These are phyloP conservation scores for Aspergillus uvarum DNA, from an alignment of 2,329 filamentous ascomycete genomes.

Conservation along the genomic window DNA sequence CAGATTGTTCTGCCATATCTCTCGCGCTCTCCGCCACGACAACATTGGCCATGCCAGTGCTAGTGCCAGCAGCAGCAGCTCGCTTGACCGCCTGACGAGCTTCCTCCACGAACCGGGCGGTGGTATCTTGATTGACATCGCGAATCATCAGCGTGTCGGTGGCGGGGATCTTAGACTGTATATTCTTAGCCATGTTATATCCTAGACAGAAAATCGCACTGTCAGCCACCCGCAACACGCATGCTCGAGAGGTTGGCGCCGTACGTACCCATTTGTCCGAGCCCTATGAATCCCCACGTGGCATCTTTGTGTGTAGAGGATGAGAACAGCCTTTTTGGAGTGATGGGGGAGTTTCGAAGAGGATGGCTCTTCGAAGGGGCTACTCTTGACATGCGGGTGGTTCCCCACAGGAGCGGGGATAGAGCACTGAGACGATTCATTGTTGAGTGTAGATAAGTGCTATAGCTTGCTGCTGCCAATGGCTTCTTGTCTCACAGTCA, in stretches of 20 bases:
- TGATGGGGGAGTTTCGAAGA: neutral
- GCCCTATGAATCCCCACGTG: constrained; percentile 60
- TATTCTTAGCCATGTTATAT: constrained; percentile 71
- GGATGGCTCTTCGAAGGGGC: neutral
- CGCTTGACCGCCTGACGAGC: constrained; percentile 32
- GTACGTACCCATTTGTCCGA: constrained; percentile 60
- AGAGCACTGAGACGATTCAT: constrained; percentile 19
- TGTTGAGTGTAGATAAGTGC: neutral
- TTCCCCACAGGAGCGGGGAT: constrained; percentile 17
- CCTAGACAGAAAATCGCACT: constrained; percentile 44
- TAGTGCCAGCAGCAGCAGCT: constrained; percentile 17
- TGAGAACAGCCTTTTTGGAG: constrained; percentile 44
- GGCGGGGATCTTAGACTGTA: constrained; percentile 64
- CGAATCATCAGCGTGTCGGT: constrained; percentile 64
- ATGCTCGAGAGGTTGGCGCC: neutral
- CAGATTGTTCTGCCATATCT: constrained; percentile 66
- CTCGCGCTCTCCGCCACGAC: constrained; percentile 57
- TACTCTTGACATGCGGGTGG: constrained; percentile 8
- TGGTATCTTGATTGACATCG: constrained; percentile 62
- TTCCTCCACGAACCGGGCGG: constrained; percentile 59
- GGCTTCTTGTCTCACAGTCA: neutral
- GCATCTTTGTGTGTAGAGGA: constrained; percentile 46
- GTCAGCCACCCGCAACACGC: neutral
- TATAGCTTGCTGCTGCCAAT: neutral
- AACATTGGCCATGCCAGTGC: constrained; percentile 48